Percentiles rank a stretch among this genome's conserved stretches.
Evolutionary conservation across 805 yeast species (phyloP).

Genomic region (Lipomyces orientalis): DNA sequence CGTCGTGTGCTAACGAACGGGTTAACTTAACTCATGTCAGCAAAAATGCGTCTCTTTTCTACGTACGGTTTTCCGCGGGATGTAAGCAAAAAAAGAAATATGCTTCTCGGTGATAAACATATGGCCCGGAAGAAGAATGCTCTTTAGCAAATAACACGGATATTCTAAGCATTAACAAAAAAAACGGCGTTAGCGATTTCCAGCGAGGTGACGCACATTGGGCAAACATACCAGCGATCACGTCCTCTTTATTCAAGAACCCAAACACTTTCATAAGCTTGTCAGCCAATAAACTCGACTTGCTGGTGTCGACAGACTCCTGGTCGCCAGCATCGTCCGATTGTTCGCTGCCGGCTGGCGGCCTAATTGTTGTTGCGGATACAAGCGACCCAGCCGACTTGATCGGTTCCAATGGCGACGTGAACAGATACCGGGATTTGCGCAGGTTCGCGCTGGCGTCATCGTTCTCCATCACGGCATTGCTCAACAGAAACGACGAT

Average conservation of each 20-base stretch:
- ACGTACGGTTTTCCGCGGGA: conserved; percentile 62
- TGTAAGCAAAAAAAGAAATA: conserved; percentile 75
- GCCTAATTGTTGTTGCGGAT: not conserved
- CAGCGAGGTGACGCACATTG: conserved; percentile 16
- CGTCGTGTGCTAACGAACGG: conserved; percentile 33
- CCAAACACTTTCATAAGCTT: conserved; percentile 27
- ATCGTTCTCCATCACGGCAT: conserved; percentile 2
- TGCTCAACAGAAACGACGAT: conserved; percentile 21
- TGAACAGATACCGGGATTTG: not conserved
- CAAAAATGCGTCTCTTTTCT: not conserved
- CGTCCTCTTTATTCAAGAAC: conserved; percentile 29
- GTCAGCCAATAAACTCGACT: conserved; percentile 18
- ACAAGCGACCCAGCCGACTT: conserved; percentile 18
- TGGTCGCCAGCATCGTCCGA: not conserved
- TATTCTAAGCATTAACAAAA: conserved; percentile 53
- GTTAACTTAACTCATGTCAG: too few species aligned
- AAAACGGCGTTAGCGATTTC: conserved; percentile 18
- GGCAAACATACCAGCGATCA: conserved; percentile 35
- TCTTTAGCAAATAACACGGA: conserved; percentile 80
- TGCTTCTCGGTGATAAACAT: conserved; percentile 69
- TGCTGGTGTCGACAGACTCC: conserved; percentile 24
- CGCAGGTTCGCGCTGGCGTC: conserved; percentile 1
- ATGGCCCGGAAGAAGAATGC: conserved; percentile 86
- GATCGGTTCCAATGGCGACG: conserved; percentile 17
- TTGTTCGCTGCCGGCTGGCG: not conserved